phyloP scores from a whole-genome alignment of 2,329 filamentous ascomycete species.

The Pseudogymnoascus sp. region DNA sequence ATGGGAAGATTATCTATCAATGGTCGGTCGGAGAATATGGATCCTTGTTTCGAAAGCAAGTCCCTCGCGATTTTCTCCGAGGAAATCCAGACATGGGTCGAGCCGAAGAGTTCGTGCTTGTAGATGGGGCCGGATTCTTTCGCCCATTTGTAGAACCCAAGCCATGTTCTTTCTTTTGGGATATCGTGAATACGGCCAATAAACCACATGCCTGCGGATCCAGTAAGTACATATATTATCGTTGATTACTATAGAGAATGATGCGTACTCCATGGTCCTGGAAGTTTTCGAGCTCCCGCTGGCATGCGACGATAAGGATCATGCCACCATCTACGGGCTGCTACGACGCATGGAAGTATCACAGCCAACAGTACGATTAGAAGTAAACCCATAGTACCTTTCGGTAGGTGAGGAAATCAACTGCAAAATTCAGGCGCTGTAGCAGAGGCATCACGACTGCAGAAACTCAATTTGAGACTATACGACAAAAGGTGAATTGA shows the following conservation, averaged over 20 bases:
- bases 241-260: not conserved
- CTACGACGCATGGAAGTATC: not conserved
- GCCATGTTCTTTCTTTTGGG: slow-evolving; percentile 35
- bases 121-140: slow-evolving; percentile 42
- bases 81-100: slow-evolving; percentile 42
- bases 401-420: not conserved
- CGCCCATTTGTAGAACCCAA: slow-evolving; percentile 43
- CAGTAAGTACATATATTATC: not conserved
- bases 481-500: not conserved
- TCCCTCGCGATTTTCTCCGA: slow-evolving; percentile 40
- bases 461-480: not conserved
- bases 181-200: slow-evolving; percentile 41
- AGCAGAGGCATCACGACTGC: not conserved
- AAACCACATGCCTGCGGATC: slow-evolving; percentile 33
- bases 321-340: not conserved
- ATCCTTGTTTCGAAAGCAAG: slow-evolving; percentile 35
- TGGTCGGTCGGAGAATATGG: slow-evolving; percentile 42
- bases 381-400: not conserved
- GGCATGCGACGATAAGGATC: slow-evolving; percentile 8
- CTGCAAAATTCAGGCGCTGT: not conserved
- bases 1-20: slow-evolving; percentile 41
- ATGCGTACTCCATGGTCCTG: slow-evolving; percentile 1
- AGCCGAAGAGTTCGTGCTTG: slow-evolving; percentile 40
- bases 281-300: slow-evolving; percentile 7
- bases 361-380: not conserved